phyloP scores from a whole-genome alignment of 1,139 yeast species.

The Suhomyces maxii region DNA sequence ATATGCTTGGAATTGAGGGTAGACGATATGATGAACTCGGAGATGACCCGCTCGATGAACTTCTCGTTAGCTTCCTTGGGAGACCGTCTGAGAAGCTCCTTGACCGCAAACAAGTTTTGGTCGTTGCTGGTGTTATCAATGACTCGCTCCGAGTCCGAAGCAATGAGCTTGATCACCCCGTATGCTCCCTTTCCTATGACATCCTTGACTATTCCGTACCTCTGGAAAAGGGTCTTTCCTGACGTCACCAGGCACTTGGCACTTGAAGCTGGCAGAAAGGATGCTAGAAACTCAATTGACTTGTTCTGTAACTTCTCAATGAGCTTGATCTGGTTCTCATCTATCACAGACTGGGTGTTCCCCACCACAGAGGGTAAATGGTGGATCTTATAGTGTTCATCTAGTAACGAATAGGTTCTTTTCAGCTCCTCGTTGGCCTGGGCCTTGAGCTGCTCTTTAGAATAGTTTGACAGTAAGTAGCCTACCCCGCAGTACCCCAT shows the following conservation, averaged over 20 bases:
- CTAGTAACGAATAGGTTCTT: slow-evolving; percentile 33
- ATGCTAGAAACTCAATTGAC: slow-evolving; percentile 9
- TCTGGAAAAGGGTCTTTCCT: slow-evolving; percentile 43
- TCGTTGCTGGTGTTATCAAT: slow-evolving; percentile 32
- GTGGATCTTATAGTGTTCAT: slow-evolving; percentile 23
- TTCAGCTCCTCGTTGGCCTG: slow-evolving; percentile 37
- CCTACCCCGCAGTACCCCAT: slow-evolving; percentile 39
- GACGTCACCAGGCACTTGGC: slow-evolving; percentile 12
- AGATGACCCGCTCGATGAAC: slow-evolving; percentile 67
- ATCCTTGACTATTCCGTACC: slow-evolving; percentile 79
- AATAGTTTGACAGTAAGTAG: slow-evolving; percentile 11
- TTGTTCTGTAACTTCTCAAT: slow-evolving; percentile 51
- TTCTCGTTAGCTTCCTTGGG: slow-evolving; percentile 51
- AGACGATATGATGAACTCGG: slow-evolving; percentile 76
- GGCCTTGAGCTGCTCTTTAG: slow-evolving; percentile 19
- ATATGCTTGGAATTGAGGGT: slow-evolving; percentile 70
- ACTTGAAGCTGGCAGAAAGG: too few relatives aligned
- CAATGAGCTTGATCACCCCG: slow-evolving; percentile 76
- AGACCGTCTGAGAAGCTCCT: slow-evolving; percentile 49
- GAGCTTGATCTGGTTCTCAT: slow-evolving; percentile 52
- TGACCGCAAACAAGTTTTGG: slow-evolving; percentile 61
- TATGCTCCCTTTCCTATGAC: slow-evolving; percentile 84
- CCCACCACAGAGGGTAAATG: slow-evolving; percentile 24
- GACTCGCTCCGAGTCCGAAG: slow-evolving; percentile 43
- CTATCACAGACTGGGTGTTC: slow-evolving; percentile 51